Percentiles rank a stretch among this genome's conserved stretches.
Evolutionary conservation across 78 protist species (phyloP).

Genomic region (Planoprotostelium fungivorum): DNA sequence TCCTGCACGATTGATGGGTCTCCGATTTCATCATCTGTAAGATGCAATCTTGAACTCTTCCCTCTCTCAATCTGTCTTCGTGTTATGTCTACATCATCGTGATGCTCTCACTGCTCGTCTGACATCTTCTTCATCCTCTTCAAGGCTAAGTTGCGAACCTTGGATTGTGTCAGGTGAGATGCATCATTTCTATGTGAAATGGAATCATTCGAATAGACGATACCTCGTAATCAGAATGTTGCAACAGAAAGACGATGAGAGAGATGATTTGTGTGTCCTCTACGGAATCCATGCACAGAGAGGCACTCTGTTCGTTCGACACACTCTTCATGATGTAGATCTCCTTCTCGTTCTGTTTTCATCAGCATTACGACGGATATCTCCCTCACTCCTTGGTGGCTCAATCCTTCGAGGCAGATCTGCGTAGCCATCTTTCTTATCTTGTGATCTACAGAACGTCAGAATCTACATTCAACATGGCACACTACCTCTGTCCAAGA

Average conservation of each 20-base stretch:
- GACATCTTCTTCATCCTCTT: not conserved
- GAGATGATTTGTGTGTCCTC: not conserved
- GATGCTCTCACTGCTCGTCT: no score
- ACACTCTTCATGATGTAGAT: not conserved
- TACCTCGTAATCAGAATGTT: not conserved
- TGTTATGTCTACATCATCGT: no score
- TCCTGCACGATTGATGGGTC: constrained; percentile 4
- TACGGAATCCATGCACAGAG: not conserved
- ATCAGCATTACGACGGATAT: not conserved
- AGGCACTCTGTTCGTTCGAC: not conserved
- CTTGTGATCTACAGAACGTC: not conserved
- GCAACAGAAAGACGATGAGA: not conserved
- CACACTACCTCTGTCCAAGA: not conserved
- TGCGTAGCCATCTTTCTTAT: not conserved
- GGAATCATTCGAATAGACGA: not conserved
- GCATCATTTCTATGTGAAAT: not conserved
- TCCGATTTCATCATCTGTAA: constrained; percentile 11
- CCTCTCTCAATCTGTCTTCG: no score
- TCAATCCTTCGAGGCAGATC: not conserved
- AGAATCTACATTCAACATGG: not conserved
- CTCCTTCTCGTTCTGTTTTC: not conserved
- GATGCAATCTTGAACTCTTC: constrained; percentile 10
- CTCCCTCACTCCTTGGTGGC: not conserved
- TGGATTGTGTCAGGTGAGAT: not conserved
- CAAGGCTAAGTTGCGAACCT: not conserved